A percentile compares a stretch with the other conserved stretches of the same genome.
Conservation (phyloP, 768 basidiomycete genomes). For the Cytidiella melzeri region DNA sequence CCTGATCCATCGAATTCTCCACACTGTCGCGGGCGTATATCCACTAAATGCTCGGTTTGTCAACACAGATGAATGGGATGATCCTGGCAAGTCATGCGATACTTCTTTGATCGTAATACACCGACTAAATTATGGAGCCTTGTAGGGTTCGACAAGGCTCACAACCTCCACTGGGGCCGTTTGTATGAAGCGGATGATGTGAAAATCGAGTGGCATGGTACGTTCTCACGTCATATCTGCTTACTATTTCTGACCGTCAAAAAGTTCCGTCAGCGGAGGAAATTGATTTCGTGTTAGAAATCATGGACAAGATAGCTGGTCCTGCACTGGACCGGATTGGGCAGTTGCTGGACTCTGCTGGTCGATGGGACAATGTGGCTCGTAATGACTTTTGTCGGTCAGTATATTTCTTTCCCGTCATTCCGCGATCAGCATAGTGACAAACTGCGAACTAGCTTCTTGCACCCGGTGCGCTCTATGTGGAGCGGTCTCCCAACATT, state of each 20-base stretch:
- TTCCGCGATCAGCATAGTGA: slow-evolving; percentile 3
- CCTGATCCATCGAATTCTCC: slow-evolving; percentile 67
- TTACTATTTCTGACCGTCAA: slow-evolving; percentile 9
- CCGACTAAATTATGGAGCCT: background rate
- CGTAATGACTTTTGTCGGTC: slow-evolving; percentile 85
- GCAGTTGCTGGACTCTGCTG: slow-evolving; percentile 44
- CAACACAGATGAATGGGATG: slow-evolving; percentile 75
- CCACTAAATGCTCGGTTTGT: slow-evolving; percentile 75
- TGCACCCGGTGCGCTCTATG: slow-evolving; percentile 67
- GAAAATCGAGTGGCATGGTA: slow-evolving; percentile 84
- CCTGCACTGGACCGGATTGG: slow-evolving; percentile 70
- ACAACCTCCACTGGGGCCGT: slow-evolving; percentile 73
- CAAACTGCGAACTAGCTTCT: slow-evolving; percentile 43
- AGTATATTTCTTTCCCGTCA: slow-evolving; percentile 14
- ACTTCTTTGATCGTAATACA: slow-evolving; percentile 1
- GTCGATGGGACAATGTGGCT: slow-evolving; percentile 56
- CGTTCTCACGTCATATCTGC: slow-evolving; percentile 11
- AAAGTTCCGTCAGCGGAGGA: slow-evolving; percentile 62
- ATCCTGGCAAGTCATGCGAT: slow-evolving; percentile 48
- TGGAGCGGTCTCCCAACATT: slow-evolving; percentile 76
- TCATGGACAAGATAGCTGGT: slow-evolving; percentile 60
- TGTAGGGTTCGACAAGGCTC: slow-evolving; percentile 56
- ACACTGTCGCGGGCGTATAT: slow-evolving; percentile 71
- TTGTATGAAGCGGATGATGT: slow-evolving; percentile 75
- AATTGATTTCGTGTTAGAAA: slow-evolving; percentile 71